A percentile compares a stretch with the other conserved stretches of the same genome.
Conservation (phyloP, 2,329 filamentous ascomycete genomes). For the Colletotrichum eremochloae region DNA sequence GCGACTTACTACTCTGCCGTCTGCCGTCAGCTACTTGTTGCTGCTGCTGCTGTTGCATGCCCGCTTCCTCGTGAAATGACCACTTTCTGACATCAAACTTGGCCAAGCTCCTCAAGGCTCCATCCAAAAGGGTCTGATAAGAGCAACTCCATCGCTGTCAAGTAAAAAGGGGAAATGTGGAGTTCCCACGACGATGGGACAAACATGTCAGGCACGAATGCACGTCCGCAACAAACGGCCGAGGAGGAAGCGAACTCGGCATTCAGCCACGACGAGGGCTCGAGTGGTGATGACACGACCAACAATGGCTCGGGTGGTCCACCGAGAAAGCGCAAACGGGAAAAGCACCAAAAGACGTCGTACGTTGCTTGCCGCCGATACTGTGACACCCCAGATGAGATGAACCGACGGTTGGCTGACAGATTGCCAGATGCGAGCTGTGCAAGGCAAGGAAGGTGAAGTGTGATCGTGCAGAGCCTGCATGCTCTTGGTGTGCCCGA, state of each 20-base stretch:
- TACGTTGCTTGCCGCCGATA: slow-evolving; percentile 46
- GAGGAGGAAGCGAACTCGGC: slow-evolving; percentile 54
- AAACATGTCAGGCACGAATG: slow-evolving; percentile 46
- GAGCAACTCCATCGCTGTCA: slow-evolving; percentile 29
- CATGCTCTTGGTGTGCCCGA: slow-evolving; percentile 79
- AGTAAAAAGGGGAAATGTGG: slow-evolving; percentile 47
- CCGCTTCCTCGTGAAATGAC: slow-evolving; percentile 38
- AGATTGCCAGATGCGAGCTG: slow-evolving; percentile 55
- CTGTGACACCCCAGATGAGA: background rate
- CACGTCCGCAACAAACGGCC: slow-evolving; percentile 48
- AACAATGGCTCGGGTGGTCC: slow-evolving; percentile 46
- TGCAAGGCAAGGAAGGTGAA: slow-evolving; percentile 62
- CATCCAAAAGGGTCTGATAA: slow-evolving; percentile 40
- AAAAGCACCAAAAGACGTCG: slow-evolving; percentile 59
- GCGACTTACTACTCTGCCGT: slow-evolving; percentile 21
- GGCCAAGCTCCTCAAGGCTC: slow-evolving; percentile 32
- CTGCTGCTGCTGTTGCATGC: slow-evolving; percentile 26
- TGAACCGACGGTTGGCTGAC: slow-evolving; percentile 12
- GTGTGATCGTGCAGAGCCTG: slow-evolving; percentile 67
- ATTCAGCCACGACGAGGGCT: slow-evolving; percentile 54
- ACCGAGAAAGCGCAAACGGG: slow-evolving; percentile 55
- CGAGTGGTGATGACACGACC: slow-evolving; percentile 53
- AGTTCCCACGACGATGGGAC: slow-evolving; percentile 46
- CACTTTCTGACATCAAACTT: slow-evolving; percentile 37
- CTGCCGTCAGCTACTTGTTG: slow-evolving; percentile 8